Percentiles rank a stretch among this genome's conserved stretches.
These are phyloP conservation scores for Fusarium circinatum DNA, from an alignment of 2,329 filamentous ascomycete genomes.

Conservation along the genomic window DNA sequence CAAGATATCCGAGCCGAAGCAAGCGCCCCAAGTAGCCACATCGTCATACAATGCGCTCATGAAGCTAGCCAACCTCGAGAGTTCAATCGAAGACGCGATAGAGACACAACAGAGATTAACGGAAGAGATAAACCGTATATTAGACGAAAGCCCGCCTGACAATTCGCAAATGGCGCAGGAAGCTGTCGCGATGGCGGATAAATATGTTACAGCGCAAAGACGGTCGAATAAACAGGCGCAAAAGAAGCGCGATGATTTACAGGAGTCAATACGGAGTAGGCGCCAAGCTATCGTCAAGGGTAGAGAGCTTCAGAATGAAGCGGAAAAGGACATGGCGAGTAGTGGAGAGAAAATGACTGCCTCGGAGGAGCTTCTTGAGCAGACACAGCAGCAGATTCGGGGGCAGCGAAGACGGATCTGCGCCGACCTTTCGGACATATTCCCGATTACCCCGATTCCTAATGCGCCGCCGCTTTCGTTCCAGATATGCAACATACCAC, in stretches of 20 bases:
- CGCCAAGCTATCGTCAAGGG: constrained; percentile 75
- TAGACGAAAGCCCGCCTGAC: constrained; percentile 55
- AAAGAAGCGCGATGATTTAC: constrained; percentile 73
- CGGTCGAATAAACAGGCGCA: constrained; percentile 72
- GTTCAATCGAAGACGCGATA: constrained; percentile 89
- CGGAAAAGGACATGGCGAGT: constrained; percentile 69
- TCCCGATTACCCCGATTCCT: constrained; percentile 76
- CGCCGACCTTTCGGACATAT: constrained; percentile 82
- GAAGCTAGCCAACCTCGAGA: constrained; percentile 87
- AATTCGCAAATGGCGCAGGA: constrained; percentile 61
- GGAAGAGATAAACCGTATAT: constrained; percentile 76
- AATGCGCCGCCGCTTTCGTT: constrained; percentile 75
- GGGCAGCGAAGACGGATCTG: constrained; percentile 91
- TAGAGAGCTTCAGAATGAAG: constrained; percentile 65
- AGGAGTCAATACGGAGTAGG: constrained; percentile 71
- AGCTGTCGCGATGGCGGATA: constrained; percentile 57
- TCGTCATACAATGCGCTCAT: constrained; percentile 90
- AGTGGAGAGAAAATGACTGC: constrained; percentile 68
- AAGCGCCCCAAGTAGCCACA: constrained; percentile 65
- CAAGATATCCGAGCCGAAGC: constrained; percentile 61
- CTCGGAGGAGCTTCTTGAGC: constrained; percentile 64
- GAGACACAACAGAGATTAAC: constrained; percentile 79
- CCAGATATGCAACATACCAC: constrained; percentile 79
- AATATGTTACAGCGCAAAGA: constrained; percentile 70
- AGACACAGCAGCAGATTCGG: constrained; percentile 73